Conservation (phyloP, 169 alveolate species). For the Plasmodium falciparum region DNA sequence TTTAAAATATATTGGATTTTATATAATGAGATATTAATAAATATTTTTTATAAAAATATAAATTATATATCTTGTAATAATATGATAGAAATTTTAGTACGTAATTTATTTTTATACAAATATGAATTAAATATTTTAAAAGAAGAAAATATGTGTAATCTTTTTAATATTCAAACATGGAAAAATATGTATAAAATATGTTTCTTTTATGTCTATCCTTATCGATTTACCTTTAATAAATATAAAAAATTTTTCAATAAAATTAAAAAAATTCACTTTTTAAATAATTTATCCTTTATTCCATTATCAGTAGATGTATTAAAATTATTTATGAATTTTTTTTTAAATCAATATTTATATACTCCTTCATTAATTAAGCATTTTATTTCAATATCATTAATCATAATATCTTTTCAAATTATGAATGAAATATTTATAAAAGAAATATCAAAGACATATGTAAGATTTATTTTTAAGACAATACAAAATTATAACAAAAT, state of each 20-base stretch:
- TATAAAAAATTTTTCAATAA: constrained; percentile 44
- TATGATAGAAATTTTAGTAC: constrained; percentile 40
- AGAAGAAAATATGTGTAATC: constrained; percentile 31
- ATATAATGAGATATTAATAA: constrained; percentile 53
- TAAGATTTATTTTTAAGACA: constrained; percentile 18
- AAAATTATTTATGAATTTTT: constrained; percentile 45
- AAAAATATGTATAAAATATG: constrained; percentile 36
- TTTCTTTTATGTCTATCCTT: constrained; percentile 62
- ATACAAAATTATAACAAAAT: constrained; percentile 4
- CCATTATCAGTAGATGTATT: constrained; percentile 51
- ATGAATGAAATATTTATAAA: constrained; percentile 69
- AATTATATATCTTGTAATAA: constrained; percentile 59
- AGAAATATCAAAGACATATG: constrained; percentile 67
- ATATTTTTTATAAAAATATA: constrained; percentile 51
- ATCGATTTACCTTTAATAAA: constrained; percentile 55
- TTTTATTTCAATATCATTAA: constrained; percentile 49
- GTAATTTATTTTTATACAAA: constrained; percentile 33
- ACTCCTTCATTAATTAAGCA: constrained; percentile 51
- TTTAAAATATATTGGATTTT: constrained; percentile 54
- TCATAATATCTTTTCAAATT: constrained; percentile 46
- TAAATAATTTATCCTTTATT: constrained; percentile 43
- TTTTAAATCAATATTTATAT: constrained; percentile 29
- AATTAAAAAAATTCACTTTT: constrained; percentile 35
- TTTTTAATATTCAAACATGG: constrained; percentile 58
- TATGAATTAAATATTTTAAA: constrained; percentile 43